phyloP scores from a whole-genome alignment of 1,284 basidiomycete species.

The Ustilago tritici region DNA sequence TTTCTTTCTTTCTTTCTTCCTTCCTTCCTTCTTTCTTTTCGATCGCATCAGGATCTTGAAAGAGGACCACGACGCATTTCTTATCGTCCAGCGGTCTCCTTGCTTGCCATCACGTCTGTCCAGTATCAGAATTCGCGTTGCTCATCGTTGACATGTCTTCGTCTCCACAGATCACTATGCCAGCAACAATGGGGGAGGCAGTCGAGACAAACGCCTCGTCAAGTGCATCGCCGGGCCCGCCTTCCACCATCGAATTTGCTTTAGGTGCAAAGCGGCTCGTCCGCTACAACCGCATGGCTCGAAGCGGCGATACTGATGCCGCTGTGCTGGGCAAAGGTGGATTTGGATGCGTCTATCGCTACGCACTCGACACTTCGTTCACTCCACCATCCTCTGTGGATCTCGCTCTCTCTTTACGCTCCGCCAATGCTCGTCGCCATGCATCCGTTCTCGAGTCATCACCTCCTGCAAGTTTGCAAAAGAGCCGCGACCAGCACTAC shows the following conservation, averaged over 20 bases:
- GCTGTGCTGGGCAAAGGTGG: slow-evolving; percentile 49
- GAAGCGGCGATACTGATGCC: slow-evolving; percentile 32
- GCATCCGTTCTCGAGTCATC: slow-evolving; percentile 12
- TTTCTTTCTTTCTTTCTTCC: not conserved
- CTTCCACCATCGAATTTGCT: slow-evolving; percentile 29
- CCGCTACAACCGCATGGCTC: slow-evolving; percentile 43
- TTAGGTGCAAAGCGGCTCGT: slow-evolving; percentile 26
- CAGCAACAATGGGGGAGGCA: slow-evolving; percentile 6
- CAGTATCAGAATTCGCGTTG: no score
- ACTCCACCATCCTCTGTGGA: slow-evolving; percentile 46
- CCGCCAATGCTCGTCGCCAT: slow-evolving; percentile 15
- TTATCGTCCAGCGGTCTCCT: not conserved
- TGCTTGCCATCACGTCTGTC: not conserved
- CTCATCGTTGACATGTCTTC: no score
- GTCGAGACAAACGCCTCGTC: slow-evolving; percentile 11
- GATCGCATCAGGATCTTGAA: not conserved
- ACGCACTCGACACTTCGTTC: slow-evolving; percentile 49
- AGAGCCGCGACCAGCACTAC: not conserved
- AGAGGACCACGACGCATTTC: not conserved
- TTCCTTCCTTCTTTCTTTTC: not conserved
- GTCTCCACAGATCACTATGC: slow-evolving; percentile 5
- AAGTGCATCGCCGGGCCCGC: slow-evolving; percentile 26
- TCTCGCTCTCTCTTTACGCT: slow-evolving; percentile 19
- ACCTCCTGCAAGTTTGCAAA: not conserved
- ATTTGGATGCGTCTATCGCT: slow-evolving; percentile 54